These are phyloP conservation scores for Pezizomycotina sp. DNA, from an alignment of 2,329 filamentous ascomycete species.

Conservation along the genomic window DNA sequence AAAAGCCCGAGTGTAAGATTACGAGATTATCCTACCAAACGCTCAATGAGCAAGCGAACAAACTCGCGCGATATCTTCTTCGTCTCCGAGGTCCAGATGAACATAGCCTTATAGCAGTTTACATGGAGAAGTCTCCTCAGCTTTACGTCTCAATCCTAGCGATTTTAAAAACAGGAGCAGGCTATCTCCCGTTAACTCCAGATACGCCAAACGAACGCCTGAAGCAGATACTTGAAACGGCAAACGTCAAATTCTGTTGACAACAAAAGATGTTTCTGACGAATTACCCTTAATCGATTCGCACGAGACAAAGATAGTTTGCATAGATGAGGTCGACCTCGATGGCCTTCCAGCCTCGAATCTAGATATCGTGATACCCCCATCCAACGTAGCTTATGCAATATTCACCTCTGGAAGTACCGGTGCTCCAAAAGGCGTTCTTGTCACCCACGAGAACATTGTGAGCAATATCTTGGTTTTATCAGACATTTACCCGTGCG, in stretches of 20 bases:
- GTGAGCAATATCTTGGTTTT: conserved; percentile 58
- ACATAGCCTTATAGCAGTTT: conserved; percentile 53
- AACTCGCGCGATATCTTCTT: conserved; percentile 42
- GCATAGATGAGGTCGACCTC: conserved; percentile 27
- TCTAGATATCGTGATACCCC: conserved; percentile 29
- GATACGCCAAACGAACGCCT: conserved; percentile 49
- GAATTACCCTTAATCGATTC: conserved; percentile 26
- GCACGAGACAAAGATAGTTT: conserved; percentile 21
- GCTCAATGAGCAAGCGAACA: conserved; percentile 49
- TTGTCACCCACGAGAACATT: conserved; percentile 60
- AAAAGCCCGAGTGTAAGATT: conserved; percentile 27
- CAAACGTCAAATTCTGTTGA: conserved; percentile 37
- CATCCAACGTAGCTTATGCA: conserved; percentile 49
- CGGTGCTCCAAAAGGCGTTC: conserved; percentile 61
- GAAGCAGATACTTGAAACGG: conserved; percentile 44
- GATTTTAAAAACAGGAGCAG: conserved; percentile 56
- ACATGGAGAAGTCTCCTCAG: conserved; percentile 58
- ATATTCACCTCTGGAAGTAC: conserved; percentile 77
- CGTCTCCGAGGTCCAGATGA: conserved; percentile 37
- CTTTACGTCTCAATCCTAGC: conserved; percentile 62
- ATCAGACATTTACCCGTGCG: conserved; percentile 46
- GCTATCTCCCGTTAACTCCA: conserved; percentile 63
- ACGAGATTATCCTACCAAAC: conserved; percentile 44
- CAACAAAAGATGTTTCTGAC: conserved; percentile 19
- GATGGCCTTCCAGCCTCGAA: conserved; percentile 29